Evolutionary conservation across 371 early-diverging fungal species (phyloP).

Genomic region (Gilbertella persicaria): DNA sequence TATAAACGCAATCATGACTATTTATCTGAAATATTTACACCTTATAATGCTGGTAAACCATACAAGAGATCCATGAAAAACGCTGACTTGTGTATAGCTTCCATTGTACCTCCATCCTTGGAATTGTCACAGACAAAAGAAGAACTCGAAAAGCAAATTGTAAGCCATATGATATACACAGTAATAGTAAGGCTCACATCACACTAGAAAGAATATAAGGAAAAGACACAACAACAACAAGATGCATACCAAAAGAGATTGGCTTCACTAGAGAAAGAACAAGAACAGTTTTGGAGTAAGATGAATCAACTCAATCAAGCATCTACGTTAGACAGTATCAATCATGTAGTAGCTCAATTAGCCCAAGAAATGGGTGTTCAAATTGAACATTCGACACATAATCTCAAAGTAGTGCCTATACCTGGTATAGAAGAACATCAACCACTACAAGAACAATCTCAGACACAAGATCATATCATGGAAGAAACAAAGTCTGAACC

Average conservation of each 20-base stretch:
- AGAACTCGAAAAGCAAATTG: slow-evolving; percentile 35
- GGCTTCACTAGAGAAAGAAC: slow-evolving; percentile 37
- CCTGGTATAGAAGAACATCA: slow-evolving; percentile 33
- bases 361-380: slow-evolving; percentile 22
- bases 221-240: slow-evolving; percentile 31
- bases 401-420: slow-evolving; percentile 23
- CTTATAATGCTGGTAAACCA: slow-evolving; percentile 60
- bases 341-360: slow-evolving; percentile 13
- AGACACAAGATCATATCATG: not conserved
- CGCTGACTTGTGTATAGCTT: slow-evolving; percentile 14
- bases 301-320: slow-evolving; percentile 46
- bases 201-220: slow-evolving; percentile 32
- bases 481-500: slow-evolving; percentile 1
- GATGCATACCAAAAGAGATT: slow-evolving; percentile 37
- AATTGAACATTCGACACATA: slow-evolving; percentile 28
- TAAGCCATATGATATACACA: not conserved
- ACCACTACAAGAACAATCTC: not conserved
- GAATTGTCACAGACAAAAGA: slow-evolving; percentile 37
- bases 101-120: slow-evolving; percentile 43
- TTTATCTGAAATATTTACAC: slow-evolving; percentile 76
- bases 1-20: slow-evolving; percentile 83
- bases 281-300: slow-evolving; percentile 39
- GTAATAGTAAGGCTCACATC: not conserved
- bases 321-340: slow-evolving; percentile 35
- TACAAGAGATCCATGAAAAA: not conserved